Evolutionary conservation across 306 rosid species (phyloP), one percentile per base, ranked within the genome.

Genomic region (Casuarina equisetifolia): DNA sequence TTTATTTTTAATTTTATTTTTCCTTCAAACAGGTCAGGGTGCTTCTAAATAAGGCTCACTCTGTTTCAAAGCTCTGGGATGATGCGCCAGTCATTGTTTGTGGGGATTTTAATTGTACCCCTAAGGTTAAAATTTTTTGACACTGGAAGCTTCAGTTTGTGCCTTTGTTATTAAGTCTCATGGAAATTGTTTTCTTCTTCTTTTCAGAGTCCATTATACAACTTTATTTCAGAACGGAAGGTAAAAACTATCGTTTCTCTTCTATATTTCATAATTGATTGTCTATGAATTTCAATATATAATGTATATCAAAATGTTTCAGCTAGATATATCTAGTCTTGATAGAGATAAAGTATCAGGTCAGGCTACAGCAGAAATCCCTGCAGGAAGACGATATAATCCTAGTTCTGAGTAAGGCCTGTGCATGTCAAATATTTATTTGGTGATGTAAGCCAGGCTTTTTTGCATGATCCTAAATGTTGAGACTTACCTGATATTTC

Each of bases 101-200:
- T 74, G 97, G 98, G 77, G 98, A 95, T 91, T 95, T 89, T 79
- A 95, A 95, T 82, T 95, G 97, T 82, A 91, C 96, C 15, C 98
- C 97, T 1, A 92, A 95, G 97, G 98, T 95, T 79, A 68, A 69
- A 73, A 54, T 75, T 76, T 79, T 44, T 73, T 64, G 64, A 81
- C 74, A 7, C 61, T 48, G 79, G 15, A 19, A 72, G 66, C 76
- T 82, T 76, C 72, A 43, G 39, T 76, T 61, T 35, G 38, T 42
- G 19, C 3, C 63, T 42, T 25, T 50, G 44, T 80, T 71, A 70
- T 61, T 10, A 20, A 70, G 79, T 19, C 40, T 73, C 72, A 6
- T 76, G 42, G 70, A 67, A 72, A 72, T 57, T 75, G 76, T 76
- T 12, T 67, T 57, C 52, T 82, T 72, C 32, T 51, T 76, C 74